These are phyloP conservation scores for Baudoinia panamericana DNA, from an alignment of 495 filamentous ascomycete species.

Conservation along the genomic window DNA sequence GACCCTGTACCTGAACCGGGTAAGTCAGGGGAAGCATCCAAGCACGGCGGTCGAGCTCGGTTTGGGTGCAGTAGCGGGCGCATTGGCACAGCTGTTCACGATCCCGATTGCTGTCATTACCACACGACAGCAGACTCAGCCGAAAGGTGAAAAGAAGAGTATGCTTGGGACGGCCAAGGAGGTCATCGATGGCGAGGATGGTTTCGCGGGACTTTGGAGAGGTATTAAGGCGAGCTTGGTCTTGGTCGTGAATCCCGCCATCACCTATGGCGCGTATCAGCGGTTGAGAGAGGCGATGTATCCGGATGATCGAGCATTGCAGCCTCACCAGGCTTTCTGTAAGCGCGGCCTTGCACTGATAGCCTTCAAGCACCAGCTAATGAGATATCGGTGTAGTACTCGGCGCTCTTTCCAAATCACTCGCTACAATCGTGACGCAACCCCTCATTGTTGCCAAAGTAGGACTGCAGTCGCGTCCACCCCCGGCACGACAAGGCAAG, in stretches of 20 bases:
- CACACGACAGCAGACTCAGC: constrained; percentile 87
- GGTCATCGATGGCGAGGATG: constrained; percentile 82
- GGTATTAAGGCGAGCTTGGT: constrained; percentile 94
- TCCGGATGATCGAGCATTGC: constrained; percentile 60
- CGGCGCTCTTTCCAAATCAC: constrained; percentile 80
- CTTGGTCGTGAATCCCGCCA: constrained; percentile 89
- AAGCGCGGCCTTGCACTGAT: too few relatives aligned
- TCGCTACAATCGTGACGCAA: constrained; percentile 88
- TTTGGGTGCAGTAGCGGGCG: constrained; percentile 78
- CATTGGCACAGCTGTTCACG: constrained; percentile 87
- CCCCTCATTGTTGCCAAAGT: constrained; percentile 98
- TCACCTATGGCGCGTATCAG: constrained; percentile 97
- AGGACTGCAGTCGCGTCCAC: constrained; percentile 83
- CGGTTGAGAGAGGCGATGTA: constrained; percentile 69
- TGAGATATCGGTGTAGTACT: constrained; percentile 44
- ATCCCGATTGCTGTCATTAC: constrained; percentile 93
- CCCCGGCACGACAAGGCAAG: constrained; percentile 70
- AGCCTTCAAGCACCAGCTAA: constrained; percentile 15
- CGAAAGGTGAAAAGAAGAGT: constrained; percentile 71
- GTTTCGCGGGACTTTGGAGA: constrained; percentile 79
- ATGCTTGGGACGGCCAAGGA: constrained; percentile 79
- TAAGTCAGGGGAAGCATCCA: constrained; percentile 48
- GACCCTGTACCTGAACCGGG: constrained; percentile 59
- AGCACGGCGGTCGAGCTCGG: constrained; percentile 76
- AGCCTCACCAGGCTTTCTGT: constrained; percentile 85